Evolutionary conservation across 2,329 filamentous ascomycete species (phyloP), one percentile per base, ranked within the genome.

Genomic region (Talaromyces sp.): DNA sequence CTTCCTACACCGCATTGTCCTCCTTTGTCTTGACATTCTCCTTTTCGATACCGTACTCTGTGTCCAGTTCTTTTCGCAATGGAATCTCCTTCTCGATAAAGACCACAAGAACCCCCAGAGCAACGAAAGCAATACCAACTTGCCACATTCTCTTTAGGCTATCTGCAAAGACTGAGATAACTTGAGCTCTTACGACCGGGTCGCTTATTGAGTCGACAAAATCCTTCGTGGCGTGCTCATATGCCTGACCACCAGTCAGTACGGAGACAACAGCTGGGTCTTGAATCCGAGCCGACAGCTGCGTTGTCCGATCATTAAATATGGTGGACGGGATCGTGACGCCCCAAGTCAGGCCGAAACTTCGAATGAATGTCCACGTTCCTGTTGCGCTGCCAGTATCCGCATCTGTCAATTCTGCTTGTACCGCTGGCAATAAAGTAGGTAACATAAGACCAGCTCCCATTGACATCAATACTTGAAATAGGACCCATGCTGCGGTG

Each of bases 331-430:
- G 69, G 21, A 74, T 68, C 1, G 69, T 66, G 1, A 71, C 66
- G 2, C 72, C 74, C 71, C 73, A 76, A 9, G 73, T 66, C 23
- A 52, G 64, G 4, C 74, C 74, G 46, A 75, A 72, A 21, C 64
- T 69, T 14, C 70, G 70, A 9, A 75, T 54, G 39, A 76, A 76
- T 0, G 67, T 62, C 67, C 69, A 76, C 1, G 68, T 68, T 0
- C 68, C 67, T 1, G 71, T 73, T 2, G 68, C 67, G 3, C 63
- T 57, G 0, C 70, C 74, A 1, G 69, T 65, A 18, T 75, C 72
- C 0, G 64, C 56, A n/a, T 74, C 70, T 1, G 70, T 59, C 0
- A 76, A 62, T 2, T 44, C 57, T 11, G 73, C 73, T 60, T 71
- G 71, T 7, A 75, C 64, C 1, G 73, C 67, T 4, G 73, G 71